Evolutionary conservation across 129 eudicot species (phyloP).

Genomic region (Lactuca saligna): DNA sequence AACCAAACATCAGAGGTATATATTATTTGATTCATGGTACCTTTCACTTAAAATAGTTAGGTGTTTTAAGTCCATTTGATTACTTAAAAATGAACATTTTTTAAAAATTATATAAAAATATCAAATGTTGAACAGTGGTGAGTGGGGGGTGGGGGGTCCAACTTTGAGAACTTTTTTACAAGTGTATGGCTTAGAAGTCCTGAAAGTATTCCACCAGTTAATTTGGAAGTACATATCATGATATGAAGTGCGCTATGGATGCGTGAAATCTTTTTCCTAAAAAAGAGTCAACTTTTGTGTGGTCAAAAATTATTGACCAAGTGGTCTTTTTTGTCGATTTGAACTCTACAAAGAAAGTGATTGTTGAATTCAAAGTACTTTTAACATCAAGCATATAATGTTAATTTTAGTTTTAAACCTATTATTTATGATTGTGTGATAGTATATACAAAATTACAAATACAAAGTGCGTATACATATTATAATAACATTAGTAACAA

Average conservation of each 20-base stretch:
- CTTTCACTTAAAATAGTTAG: too few relatives aligned
- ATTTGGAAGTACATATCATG: slow-evolving; percentile 21
- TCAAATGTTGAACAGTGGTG: not conserved
- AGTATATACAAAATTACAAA: not conserved
- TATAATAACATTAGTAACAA: not conserved
- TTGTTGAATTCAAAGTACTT: not conserved
- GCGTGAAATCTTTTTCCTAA: slow-evolving; percentile 25
- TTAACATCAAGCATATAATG: not conserved
- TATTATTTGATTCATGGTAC: too few relatives aligned
- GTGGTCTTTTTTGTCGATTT: slow-evolving; percentile 8
- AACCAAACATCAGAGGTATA: slow-evolving; percentile 59
- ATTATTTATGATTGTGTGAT: not conserved
- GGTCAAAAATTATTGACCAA: slow-evolving; percentile 20
- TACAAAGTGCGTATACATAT: not conserved
- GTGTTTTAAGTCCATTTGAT: too few relatives aligned
- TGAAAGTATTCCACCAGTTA: slow-evolving; percentile 14
- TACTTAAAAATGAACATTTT: not conserved
- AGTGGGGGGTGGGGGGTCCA: not conserved
- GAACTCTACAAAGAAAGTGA: slow-evolving; percentile 3
- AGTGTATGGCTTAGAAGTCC: slow-evolving; percentile 8
- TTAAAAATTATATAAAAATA: not conserved
- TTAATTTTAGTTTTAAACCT: too few relatives aligned
- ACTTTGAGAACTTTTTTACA: not conserved
- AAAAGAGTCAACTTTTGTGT: slow-evolving; percentile 16
- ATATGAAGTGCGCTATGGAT: slow-evolving; percentile 2